Evolutionary conservation across 2,329 filamentous ascomycete genomes (phyloP).

Genomic region (Leptosphaerulina australis): DNA sequence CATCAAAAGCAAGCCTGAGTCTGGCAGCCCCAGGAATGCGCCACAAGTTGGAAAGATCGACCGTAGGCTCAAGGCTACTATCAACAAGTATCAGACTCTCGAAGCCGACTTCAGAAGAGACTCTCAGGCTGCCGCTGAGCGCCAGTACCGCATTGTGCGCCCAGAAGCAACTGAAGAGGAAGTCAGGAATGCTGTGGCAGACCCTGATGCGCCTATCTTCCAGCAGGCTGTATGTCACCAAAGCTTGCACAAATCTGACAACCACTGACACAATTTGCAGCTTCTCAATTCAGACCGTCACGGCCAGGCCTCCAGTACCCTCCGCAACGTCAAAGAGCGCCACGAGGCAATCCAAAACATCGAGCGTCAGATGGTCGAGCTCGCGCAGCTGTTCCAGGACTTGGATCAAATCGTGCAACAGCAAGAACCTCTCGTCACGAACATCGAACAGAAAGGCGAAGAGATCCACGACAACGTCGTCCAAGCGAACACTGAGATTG

Average conservation of each 20-base stretch:
- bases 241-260: neutral
- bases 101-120: slow-evolving; percentile 82
- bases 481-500: slow-evolving; percentile 84
- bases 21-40: slow-evolving; percentile 72
- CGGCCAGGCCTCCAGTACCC: slow-evolving; percentile 78
- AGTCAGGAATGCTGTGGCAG: slow-evolving; percentile 76
- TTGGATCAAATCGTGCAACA: slow-evolving; percentile 84
- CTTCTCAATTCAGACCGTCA: slow-evolving; percentile 80
- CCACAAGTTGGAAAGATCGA: slow-evolving; percentile 83
- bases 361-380: slow-evolving; percentile 84
- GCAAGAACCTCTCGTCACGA: slow-evolving; percentile 78
- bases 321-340: slow-evolving; percentile 80
- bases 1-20: slow-evolving; percentile 82
- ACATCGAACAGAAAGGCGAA: slow-evolving; percentile 86
- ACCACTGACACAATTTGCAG: slow-evolving; percentile 42
- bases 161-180: slow-evolving; percentile 81
- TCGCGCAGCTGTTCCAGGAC: slow-evolving; percentile 86
- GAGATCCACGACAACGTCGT: slow-evolving; percentile 83
- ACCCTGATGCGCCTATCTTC: slow-evolving; percentile 80
- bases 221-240: slow-evolving; percentile 68
- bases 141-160: slow-evolving; percentile 88
- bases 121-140: slow-evolving; percentile 80
- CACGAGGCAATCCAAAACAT: slow-evolving; percentile 91
- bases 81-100: slow-evolving; percentile 79
- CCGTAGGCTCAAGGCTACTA: slow-evolving; percentile 77